Base-by-base conservation (phyloP, 768 basidiomycete genomes). In the Mrakia blollopis region DNA sequence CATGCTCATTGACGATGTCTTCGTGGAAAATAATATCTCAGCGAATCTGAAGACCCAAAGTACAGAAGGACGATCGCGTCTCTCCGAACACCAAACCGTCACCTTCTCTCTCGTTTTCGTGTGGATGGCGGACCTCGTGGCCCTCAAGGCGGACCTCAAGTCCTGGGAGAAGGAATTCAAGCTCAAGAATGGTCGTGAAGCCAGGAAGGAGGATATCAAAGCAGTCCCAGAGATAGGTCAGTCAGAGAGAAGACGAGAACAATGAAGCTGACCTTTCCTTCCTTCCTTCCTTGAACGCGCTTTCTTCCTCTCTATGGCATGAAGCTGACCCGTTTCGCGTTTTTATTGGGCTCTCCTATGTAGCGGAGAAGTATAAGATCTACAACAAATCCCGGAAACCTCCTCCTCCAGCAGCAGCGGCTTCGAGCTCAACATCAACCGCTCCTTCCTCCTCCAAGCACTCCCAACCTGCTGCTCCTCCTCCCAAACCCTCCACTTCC, bases 121-220 rank as follows among this genome's bases (percentile, higher is more conserved):
- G 4, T 25, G 25, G 16, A 73, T 78, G 77, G 52, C 72, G 10
- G 77, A 78, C 35, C 67, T 78, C 25, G 44, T 25, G 13, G 54
- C 52, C 4, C 67, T 74, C 67, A 78, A 78, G n/a, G 73, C 68
- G 30, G 73, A 78, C 11, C 77, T 78, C 32, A 74, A 75, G 25
- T 23, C 54, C 7, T 78, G 77, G 77, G 77, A 78, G 69, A 67
- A 57, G 23, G 16, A 73, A 0, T 78, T 78, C 57, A 73, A 73
- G 35, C 25, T 69, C 8, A 47, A n/a, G 18, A 18, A 78, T 28
- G 68, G 73, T 10, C 28, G 77, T 14, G 77, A 78, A n/a, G 67
- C 77, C 25, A 69, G 23, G 39, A 78, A 78, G 69, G 77, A 74
- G 28, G 77, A 78, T 47, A 78, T 78, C 67, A 78, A 78, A 61